Evolutionary conservation across 1,139 yeast genomes (phyloP).

Genomic region (Torulaspora pretoriensis): DNA sequence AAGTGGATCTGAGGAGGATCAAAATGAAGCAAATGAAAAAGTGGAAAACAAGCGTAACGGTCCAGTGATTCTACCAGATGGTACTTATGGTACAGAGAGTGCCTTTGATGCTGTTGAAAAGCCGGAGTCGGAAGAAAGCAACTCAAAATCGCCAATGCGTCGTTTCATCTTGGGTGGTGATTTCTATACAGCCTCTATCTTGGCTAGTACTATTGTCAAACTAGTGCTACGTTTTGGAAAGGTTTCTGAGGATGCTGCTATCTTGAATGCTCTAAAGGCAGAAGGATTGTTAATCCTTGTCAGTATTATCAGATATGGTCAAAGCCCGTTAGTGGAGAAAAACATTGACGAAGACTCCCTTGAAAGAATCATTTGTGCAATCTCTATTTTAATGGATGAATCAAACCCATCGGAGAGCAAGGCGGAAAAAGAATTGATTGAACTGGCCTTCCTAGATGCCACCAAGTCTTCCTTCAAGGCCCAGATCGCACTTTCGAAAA

Average conservation of each 20-base stretch:
- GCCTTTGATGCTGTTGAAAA: conserved; percentile 50
- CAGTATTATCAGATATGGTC: conserved; percentile 85
- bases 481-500: conserved; percentile 50
- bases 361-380: conserved; percentile 83
- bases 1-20: conserved; percentile 36
- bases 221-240: conserved; percentile 74
- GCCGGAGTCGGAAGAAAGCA: conserved; percentile 26
- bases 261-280: conserved; percentile 81
- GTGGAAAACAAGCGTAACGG: conserved; percentile 45
- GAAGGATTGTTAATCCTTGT: conserved; percentile 93
- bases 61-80: conserved; percentile 92
- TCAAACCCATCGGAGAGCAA: conserved; percentile 42
- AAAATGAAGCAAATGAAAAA: conserved; percentile 36
- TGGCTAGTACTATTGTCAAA: conserved; percentile 85
- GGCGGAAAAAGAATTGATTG: conserved; percentile 46
- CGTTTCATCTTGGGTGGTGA: conserved; percentile 81
- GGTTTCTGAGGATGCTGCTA: conserved; percentile 49
- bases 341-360: conserved; percentile 93
- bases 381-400: conserved; percentile 70
- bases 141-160: conserved; percentile 69
- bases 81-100: conserved; percentile 95
- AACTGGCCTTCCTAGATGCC: conserved; percentile 78
- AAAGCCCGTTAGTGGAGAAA: conserved; percentile 66
- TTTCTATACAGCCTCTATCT: conserved; percentile 83
- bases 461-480: conserved; percentile 77